Evolutionary conservation across 805 yeast genomes (phyloP).

Genomic region (Candida silvatica): DNA sequence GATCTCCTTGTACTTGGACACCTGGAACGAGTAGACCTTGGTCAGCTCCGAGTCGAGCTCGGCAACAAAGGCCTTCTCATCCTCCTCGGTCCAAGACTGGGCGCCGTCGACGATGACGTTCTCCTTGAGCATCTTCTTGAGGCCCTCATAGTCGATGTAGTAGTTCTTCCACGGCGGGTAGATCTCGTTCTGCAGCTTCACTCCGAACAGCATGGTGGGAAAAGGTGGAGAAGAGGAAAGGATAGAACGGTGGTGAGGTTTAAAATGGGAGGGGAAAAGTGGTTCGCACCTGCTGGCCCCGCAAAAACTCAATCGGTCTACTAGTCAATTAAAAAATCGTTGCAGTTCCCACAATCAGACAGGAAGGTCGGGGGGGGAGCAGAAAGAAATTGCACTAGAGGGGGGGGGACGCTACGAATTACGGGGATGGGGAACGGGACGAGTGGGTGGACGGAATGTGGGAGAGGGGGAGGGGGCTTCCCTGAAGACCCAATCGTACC

Average conservation of each 20-base stretch:
- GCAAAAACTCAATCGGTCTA: too few relatives aligned
- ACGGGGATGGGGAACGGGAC: too few relatives aligned
- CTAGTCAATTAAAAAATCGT: too few relatives aligned
- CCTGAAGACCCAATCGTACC: too few relatives aligned
- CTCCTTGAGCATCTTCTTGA: conserved; percentile 66
- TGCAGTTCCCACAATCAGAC: too few relatives aligned
- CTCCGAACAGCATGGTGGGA: conserved; percentile 73
- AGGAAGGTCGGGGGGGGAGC: too few relatives aligned
- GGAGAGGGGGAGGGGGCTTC: too few relatives aligned
- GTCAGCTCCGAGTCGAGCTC: conserved; percentile 63
- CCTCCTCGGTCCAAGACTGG: conserved; percentile 55
- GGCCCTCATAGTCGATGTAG: conserved; percentile 56
- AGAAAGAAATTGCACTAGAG: too few relatives aligned
- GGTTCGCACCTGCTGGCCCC: too few relatives aligned
- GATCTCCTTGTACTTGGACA: conserved; percentile 57
- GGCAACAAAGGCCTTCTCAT: conserved; percentile 61
- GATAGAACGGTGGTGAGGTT: neutral
- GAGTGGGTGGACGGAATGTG: too few relatives aligned
- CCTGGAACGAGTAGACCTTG: conserved; percentile 69
- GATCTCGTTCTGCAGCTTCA: conserved; percentile 69
- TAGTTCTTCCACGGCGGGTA: conserved; percentile 83
- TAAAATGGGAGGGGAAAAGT: too few relatives aligned
- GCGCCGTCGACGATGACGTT: conserved; percentile 30
- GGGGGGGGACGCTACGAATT: too few relatives aligned
- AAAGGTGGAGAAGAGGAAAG: neutral